Evolutionary conservation across 176 grass and related monocot species (phyloP).

Genomic region (Eleusine coracana): DNA sequence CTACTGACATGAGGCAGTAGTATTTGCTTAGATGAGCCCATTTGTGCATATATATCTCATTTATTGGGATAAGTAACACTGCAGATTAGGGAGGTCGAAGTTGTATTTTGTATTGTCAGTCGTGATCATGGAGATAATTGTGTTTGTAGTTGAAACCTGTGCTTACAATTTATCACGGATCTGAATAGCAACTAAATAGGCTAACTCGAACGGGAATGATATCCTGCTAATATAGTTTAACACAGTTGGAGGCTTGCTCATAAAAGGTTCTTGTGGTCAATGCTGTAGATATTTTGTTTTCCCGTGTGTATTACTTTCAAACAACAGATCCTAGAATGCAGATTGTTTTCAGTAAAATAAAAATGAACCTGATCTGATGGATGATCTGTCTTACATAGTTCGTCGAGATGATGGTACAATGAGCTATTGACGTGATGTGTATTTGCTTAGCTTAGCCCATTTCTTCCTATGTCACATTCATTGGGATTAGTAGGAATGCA

Average conservation of each 20-base stretch:
- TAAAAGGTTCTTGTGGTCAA: background rate
- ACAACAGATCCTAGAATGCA: conserved; percentile 1
- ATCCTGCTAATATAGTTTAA: too few species aligned
- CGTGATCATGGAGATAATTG: background rate
- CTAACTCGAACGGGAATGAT: too few species aligned
- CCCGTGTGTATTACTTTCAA: background rate
- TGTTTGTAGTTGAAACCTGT: background rate
- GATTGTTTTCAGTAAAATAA: background rate
- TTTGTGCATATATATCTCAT: background rate
- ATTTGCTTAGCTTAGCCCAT: background rate
- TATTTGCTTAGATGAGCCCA: background rate
- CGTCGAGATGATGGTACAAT: background rate
- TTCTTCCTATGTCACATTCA: background rate
- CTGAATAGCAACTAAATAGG: too few species aligned
- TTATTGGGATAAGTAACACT: conserved; percentile 6
- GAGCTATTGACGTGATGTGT: background rate
- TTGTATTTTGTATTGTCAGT: conserved; percentile 1
- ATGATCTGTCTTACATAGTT: background rate
- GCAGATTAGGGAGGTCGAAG: background rate
- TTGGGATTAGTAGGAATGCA: conserved; percentile 14
- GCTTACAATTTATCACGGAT: background rate
- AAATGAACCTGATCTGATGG: background rate
- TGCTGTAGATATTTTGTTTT: conserved; percentile 6
- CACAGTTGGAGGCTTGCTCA: too few species aligned
- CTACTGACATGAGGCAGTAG: background rate